Conservation (phyloP, 805 yeast species). For the Candida endomychidarum region DNA sequence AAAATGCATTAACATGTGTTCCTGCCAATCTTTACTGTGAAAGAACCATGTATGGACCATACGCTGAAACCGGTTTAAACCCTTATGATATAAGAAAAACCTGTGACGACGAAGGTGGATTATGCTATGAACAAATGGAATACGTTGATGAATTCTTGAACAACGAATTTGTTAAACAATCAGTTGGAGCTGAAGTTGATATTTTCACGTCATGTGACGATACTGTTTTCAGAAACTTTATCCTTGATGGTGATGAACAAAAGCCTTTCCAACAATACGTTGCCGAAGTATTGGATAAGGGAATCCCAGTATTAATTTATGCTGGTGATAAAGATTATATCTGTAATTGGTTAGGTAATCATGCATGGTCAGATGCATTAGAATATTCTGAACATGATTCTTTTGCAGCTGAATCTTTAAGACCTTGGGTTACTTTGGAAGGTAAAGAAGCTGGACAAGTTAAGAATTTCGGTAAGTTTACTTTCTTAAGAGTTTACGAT, state of each 20-base stretch:
- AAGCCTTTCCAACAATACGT: constrained; percentile 70
- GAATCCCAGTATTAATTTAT: constrained; percentile 41
- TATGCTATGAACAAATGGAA: constrained; percentile 53
- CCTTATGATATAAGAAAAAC: constrained; percentile 61
- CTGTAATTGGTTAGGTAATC: constrained; percentile 48
- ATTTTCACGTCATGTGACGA: constrained; percentile 48
- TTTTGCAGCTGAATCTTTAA: constrained; percentile 23
- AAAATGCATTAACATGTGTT: constrained; percentile 37
- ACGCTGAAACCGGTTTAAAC: constrained; percentile 52
- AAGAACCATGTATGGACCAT: constrained; percentile 27
- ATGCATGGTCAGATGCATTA: constrained; percentile 38
- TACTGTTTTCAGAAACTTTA: constrained; percentile 49
- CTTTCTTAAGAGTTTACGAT: constrained; percentile 79
- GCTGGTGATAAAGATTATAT: constrained; percentile 48
- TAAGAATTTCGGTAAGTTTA: constrained; percentile 68
- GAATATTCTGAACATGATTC: constrained; percentile 24
- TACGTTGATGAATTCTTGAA: constrained; percentile 54
- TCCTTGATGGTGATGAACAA: constrained; percentile 64
- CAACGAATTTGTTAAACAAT: constrained; percentile 50
- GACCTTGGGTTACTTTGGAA: constrained; percentile 37
- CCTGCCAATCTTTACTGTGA: constrained; percentile 40
- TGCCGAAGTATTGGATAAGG: constrained; percentile 38
- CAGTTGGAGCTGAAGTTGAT: constrained; percentile 57
- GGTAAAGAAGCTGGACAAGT: constrained; percentile 66
- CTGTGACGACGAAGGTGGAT: constrained; percentile 49